Conservation (phyloP, 1,139 yeast species). For the Saccharomyces pastorianus region DNA sequence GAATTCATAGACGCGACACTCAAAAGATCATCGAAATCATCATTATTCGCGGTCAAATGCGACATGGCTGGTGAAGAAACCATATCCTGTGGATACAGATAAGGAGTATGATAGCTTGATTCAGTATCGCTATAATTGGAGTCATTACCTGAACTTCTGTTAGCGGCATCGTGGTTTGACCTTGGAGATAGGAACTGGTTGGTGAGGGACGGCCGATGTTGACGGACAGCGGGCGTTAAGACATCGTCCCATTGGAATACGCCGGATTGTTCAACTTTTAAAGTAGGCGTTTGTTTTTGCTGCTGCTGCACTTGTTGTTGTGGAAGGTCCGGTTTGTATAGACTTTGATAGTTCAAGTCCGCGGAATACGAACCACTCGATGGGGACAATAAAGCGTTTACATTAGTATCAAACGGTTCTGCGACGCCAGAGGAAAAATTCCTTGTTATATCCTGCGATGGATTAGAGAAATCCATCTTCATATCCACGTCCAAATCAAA, state of each 20-base stretch:
- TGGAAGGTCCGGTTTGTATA: background rate
- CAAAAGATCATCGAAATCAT: constrained; percentile 24
- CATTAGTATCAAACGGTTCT: background rate
- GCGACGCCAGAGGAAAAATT: background rate
- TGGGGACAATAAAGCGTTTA: background rate
- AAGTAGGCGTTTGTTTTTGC: constrained; percentile 7
- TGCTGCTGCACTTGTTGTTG: background rate
- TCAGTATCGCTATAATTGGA: constrained; percentile 1
- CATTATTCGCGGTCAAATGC: constrained; percentile 18
- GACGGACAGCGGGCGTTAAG: background rate
- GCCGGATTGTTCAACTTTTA: constrained; percentile 9
- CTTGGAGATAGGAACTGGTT: constrained; percentile 4
- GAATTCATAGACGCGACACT: constrained; percentile 26
- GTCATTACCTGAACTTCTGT: constrained; percentile 1
- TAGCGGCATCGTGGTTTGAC: background rate
- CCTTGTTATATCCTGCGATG: background rate
- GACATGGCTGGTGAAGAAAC: constrained; percentile 20
- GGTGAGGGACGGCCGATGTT: background rate
- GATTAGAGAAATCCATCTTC: background rate
- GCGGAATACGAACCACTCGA: background rate
- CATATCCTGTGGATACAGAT: constrained; percentile 7
- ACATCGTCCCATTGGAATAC: background rate
- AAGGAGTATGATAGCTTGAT: constrained; percentile 6
- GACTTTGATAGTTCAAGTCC: background rate
- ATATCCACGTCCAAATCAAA: background rate